These are phyloP conservation scores for Arabidopsis lyrata DNA, from an alignment of 441 rosid genomes.

Conservation along the genomic window DNA sequence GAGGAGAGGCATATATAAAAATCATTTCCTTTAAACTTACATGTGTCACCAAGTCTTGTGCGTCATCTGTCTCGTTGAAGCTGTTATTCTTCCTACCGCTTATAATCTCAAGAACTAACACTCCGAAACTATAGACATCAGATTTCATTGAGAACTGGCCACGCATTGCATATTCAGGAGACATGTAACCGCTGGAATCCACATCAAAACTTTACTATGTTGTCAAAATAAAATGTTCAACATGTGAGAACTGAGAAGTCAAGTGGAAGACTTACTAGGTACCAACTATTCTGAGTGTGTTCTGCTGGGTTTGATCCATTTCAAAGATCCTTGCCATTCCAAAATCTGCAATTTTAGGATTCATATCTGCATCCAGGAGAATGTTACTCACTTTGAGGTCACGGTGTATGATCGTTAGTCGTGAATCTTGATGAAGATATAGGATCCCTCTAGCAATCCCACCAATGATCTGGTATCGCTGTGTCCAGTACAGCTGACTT, in stretches of 20 bases:
- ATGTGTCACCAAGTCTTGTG: slow-evolving; percentile 44
- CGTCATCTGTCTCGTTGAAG: slow-evolving; percentile 34
- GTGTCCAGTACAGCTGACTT: slow-evolving; percentile 50
- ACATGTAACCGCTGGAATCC: slow-evolving; percentile 53
- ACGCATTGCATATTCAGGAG: slow-evolving; percentile 52
- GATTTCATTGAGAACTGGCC: slow-evolving; percentile 53
- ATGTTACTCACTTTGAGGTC: slow-evolving; percentile 62
- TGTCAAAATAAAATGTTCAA: background rate
- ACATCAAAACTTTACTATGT: background rate
- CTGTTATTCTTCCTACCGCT: slow-evolving; percentile 47
- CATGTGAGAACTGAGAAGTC: too few species aligned
- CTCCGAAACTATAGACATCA: slow-evolving; percentile 56
- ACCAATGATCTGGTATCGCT: slow-evolving; percentile 49
- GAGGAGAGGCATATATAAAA: background rate
- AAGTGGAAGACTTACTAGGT: slow-evolving; percentile 52
- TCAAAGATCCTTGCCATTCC: slow-evolving; percentile 60
- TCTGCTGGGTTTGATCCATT: slow-evolving; percentile 47
- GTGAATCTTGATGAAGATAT: slow-evolving; percentile 62
- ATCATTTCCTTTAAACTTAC: slow-evolving; percentile 40
- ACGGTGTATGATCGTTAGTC: slow-evolving; percentile 57
- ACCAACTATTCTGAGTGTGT: slow-evolving; percentile 56
- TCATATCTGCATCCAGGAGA: slow-evolving; percentile 53
- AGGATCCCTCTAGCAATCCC: slow-evolving; percentile 55
- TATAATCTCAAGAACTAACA: slow-evolving; percentile 52
- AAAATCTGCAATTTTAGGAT: slow-evolving; percentile 58